Percentiles rank a stretch among this genome's conserved stretches.
Evolutionary conservation across 2,329 filamentous ascomycete genomes (phyloP).

Genomic region (Mycosphaerella sp.): DNA sequence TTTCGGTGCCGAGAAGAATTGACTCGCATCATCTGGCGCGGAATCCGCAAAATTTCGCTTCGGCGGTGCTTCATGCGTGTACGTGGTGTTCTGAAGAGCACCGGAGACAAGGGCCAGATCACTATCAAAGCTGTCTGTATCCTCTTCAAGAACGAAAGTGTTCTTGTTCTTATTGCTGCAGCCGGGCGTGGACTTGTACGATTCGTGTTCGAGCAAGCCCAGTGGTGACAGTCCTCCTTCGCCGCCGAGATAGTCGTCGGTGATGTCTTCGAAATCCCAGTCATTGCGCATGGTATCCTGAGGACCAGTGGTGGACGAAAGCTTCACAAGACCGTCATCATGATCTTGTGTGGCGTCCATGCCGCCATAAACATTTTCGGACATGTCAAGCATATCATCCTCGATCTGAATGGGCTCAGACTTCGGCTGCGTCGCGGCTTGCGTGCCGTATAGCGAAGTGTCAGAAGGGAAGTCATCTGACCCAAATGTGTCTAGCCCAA

Average conservation of each 20-base stretch:
- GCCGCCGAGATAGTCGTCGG: not conserved
- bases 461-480: slow-evolving; percentile 15
- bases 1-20: slow-evolving; percentile 5
- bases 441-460: not conserved
- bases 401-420: slow-evolving; percentile 1
- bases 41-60: slow-evolving; percentile 9
- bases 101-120: not conserved
- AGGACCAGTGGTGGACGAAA: not conserved
- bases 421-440: slow-evolving; percentile 1
- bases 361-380: not conserved
- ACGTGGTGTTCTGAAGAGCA: not conserved
- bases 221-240: not conserved
- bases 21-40: not conserved
- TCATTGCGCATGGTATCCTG: not conserved
- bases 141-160: slow-evolving; percentile 13
- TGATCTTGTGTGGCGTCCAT: not conserved
- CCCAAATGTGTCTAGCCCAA: slow-evolving; percentile 14
- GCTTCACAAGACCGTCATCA: not conserved
- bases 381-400: slow-evolving; percentile 23
- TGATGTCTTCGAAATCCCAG: not conserved
- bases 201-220: not conserved
- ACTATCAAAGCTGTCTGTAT: slow-evolving; percentile 9
- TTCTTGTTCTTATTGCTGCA: not conserved
- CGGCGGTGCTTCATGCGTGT: not conserved
- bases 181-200: not conserved